These are phyloP conservation scores for Ganoderma resinaceum DNA, from an alignment of 1,284 basidiomycete species.

Conservation along the genomic window DNA sequence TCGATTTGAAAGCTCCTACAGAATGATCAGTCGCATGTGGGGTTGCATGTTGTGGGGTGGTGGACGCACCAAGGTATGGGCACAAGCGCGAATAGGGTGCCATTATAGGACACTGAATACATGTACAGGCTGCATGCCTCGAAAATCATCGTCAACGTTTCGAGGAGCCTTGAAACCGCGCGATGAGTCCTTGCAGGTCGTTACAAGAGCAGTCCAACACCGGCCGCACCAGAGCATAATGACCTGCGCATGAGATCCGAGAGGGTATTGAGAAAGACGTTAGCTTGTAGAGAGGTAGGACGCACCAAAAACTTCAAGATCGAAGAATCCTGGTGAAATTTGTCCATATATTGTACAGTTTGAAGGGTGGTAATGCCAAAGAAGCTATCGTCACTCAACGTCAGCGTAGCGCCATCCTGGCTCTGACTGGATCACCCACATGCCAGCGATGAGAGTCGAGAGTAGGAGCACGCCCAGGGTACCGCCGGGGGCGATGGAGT, in stretches of 20 bases:
- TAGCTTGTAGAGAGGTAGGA: neutral
- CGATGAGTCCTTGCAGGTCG: neutral
- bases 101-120: conserved; percentile 20
- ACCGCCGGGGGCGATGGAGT: conserved; percentile 17
- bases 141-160: conserved; percentile 24
- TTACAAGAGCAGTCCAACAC: neutral
- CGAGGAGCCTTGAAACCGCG: conserved; percentile 15
- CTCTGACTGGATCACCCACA: conserved; percentile 20
- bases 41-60: neutral
- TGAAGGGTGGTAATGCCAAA: conserved; percentile 29
- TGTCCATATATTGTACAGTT: conserved; percentile 26
- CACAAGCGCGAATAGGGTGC: conserved; percentile 16
- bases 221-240: conserved; percentile 17
- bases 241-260: conserved; percentile 11
- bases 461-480: conserved; percentile 28
- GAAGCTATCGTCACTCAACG: conserved; percentile 16
- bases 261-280: neutral
- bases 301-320: conserved; percentile 25
- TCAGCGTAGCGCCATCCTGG: conserved; percentile 17
- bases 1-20: conserved; percentile 26
- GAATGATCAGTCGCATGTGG: neutral
- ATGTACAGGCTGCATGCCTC: conserved; percentile 24
- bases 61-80: conserved; percentile 22
- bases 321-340: conserved; percentile 22
- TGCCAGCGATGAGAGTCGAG: conserved; percentile 21